Percentiles rank a stretch among this genome's conserved stretches.
These are phyloP conservation scores for Kuraishia capsulata DNA, from an alignment of 805 yeast species.

Conservation along the genomic window DNA sequence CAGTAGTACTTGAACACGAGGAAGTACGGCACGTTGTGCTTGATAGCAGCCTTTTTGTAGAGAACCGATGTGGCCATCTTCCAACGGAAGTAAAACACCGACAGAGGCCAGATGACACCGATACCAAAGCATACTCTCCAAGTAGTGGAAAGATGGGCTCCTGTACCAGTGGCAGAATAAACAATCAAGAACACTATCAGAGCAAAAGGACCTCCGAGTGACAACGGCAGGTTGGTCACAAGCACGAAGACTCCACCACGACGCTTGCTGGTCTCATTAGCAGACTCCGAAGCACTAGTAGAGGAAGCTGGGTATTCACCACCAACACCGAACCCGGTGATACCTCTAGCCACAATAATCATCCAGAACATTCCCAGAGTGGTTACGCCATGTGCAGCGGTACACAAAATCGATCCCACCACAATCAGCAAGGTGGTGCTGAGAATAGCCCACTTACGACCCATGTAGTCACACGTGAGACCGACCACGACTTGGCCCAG, in stretches of 20 bases:
- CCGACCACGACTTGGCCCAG: constrained; percentile 66
- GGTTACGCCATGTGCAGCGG: constrained; percentile 56
- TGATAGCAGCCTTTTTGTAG: constrained; percentile 57
- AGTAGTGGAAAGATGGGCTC: constrained; percentile 35
- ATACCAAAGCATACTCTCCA: constrained; percentile 68
- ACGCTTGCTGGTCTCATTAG: constrained; percentile 50
- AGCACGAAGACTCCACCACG: constrained; percentile 60
- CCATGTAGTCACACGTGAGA: constrained; percentile 52
- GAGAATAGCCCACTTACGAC: constrained; percentile 64
- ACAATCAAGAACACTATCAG: constrained; percentile 60
- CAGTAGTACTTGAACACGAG: constrained; percentile 60
- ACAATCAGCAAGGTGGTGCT: constrained; percentile 54
- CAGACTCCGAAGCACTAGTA: constrained; percentile 63
- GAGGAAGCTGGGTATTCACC: constrained; percentile 71
- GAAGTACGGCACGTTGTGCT: constrained; percentile 45
- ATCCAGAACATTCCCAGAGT: constrained; percentile 66
- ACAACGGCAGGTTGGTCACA: constrained; percentile 65
- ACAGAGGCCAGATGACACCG: constrained; percentile 60
- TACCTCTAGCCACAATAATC: constrained; percentile 65
- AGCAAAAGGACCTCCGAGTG: constrained; percentile 77
- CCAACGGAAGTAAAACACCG: constrained; percentile 63
- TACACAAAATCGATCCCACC: constrained; percentile 55
- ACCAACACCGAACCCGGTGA: constrained; percentile 72
- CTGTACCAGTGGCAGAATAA: constrained; percentile 41
- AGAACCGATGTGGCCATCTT: constrained; percentile 60